Base-by-base conservation (phyloP, 1,284 basidiomycete species). In the Taiwanofungus camphoratus region DNA sequence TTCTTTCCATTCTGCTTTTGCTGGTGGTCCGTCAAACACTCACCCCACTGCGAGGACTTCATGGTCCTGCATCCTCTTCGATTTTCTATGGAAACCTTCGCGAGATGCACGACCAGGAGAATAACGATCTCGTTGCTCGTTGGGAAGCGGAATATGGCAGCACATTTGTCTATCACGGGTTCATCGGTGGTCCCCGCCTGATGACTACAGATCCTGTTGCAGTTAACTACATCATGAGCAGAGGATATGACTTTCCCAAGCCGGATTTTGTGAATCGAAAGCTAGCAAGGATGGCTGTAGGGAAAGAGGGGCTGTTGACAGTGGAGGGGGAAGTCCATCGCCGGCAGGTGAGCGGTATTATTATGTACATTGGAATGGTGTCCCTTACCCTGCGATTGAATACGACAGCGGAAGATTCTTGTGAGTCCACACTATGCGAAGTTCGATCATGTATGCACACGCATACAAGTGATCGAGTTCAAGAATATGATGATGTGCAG, bases 171-270 rank as follows among this genome's bases (percentile, higher is more conserved):
- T 81, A 79, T 60, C 67, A 69, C 41, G 76, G 77, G 32, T 76
- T 82, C 60, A 59, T 79, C 44, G 68, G 71, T 29, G 73, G 71
- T 1, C 62, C 63, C 45, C 64, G 80, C 15, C 66, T 87, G 41
- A 67, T 79, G 62, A 77, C 77, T 13, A 74, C 70, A 30, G 83
- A 87, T 59, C 73, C 74, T 0, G 61, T 67, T 19, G 80, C 83
- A 0, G 61, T 86, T 20, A 66, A 73, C 3, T 71, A 83, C 49
- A 76, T 87, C 40, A 71, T 87, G 39, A 65, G 67, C 11, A 70
- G 74, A 44, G 70, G 76, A 4, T 79, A 85, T 53, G 68, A 73
- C 29, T 86, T 79, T 56, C 80, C 79, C 16, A 87, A 86, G 55
- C 80, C 83, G 1, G 70, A 76, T 35, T 77, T 79, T 45, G 69